Evolutionary conservation across 257 asterid species (phyloP).

Genomic region (Hygrophila difformis): DNA sequence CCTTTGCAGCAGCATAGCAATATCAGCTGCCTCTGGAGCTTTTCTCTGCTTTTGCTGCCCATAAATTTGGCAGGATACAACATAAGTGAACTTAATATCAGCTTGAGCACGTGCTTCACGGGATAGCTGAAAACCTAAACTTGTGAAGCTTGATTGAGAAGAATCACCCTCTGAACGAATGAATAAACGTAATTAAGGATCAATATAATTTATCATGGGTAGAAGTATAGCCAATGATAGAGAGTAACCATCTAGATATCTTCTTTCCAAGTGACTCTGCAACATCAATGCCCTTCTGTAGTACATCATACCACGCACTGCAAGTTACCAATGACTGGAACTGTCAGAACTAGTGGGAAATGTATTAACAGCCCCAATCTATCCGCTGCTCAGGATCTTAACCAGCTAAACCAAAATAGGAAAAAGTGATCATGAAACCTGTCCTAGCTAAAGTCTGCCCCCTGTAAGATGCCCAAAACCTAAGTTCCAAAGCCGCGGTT

Average conservation of each 20-base stretch:
- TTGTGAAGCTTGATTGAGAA: conserved; percentile 41
- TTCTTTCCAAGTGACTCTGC: conserved; percentile 82
- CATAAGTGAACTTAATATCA: conserved; percentile 88
- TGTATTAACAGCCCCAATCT: not conserved
- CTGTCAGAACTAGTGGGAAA: conserved; percentile 1
- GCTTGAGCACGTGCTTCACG: conserved; percentile 97
- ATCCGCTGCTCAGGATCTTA: conserved; percentile 5
- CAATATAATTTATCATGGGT: conserved; percentile 8
- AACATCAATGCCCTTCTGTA: conserved; percentile 96
- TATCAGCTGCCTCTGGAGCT: conserved; percentile 95
- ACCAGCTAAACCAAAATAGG: conserved; percentile 1
- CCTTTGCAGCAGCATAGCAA: conserved; percentile 88
- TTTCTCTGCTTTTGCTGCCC: conserved; percentile 96
- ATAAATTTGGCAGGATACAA: conserved; percentile 94
- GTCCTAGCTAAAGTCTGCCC: conserved; percentile 98
- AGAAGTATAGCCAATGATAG: conserved; percentile 5
- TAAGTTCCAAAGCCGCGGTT: conserved; percentile 70
- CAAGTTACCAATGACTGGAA: conserved; percentile 18
- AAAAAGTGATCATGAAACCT: conserved; percentile 34
- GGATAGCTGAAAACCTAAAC: conserved; percentile 75
- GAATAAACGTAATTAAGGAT: conserved; percentile 16
- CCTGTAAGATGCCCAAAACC: conserved; percentile 98
- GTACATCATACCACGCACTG: conserved; percentile 99
- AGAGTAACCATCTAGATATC: conserved; percentile 65
- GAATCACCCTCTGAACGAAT: conserved; percentile 41